Evolutionary conservation across 352 stramenopile species (phyloP), one percentile per base, ranked within the genome.

Genomic region (Phytophthora cajani): DNA sequence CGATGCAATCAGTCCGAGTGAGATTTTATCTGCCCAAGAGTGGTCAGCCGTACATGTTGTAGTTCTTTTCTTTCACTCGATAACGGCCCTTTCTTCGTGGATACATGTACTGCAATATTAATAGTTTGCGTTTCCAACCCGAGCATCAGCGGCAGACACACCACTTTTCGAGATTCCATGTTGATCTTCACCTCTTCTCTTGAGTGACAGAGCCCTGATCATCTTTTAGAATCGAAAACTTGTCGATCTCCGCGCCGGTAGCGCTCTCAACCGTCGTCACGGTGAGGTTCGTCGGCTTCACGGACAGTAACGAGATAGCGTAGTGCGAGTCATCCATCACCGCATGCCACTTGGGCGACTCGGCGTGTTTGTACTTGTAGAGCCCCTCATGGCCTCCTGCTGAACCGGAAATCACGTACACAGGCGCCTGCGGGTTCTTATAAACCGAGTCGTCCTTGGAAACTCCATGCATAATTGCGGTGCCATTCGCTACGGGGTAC

Each of bases 331-430:
- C 67, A 33, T 75, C 60, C 54, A 74, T 68, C 4, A 77, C 2
- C 11, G 66, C 64, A 46, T 76, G 69, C 78, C 77, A 89, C 16
- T 67, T 25, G 10, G 70, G 64, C 0, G 51, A 55, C 27, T 30
- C 8, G 0, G 49, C 56, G 36, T 71, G 62, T 3, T 58, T 63
- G 33, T 72, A 72, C 9, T 72, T 66, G 38, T 71, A 63, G 12
- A 77, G 51, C 8, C 77, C 79, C 56, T 85, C 76, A 0, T 58
- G 63, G 14, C 68, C 75, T 32, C 81, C 79, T 0, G 68, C 77
- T 3, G 75, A 66, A 3, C 81, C 79, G 12, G 74, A 69, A 71
- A 87, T 73, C 0, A 89, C 38, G 49, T 89, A 84, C 46, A 89
- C 81, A 0, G 79, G 79, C 0, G 81, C 81, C 69, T 87, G 75